Conservation (phyloP, 306 rosid genomes). For the Bauhinia variegata region DNA sequence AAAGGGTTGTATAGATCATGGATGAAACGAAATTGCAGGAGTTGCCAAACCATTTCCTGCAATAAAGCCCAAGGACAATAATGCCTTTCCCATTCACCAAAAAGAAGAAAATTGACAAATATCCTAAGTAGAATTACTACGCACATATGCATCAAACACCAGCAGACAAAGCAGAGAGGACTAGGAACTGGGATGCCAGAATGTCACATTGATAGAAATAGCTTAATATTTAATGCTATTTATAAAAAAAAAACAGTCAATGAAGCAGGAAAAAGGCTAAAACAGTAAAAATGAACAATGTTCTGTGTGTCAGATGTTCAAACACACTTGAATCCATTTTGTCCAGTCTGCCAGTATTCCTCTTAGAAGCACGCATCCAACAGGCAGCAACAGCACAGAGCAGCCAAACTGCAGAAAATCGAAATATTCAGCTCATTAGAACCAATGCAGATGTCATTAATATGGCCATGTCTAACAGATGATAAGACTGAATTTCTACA, state of each 20-base stretch:
- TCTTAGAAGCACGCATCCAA: constrained; percentile 88
- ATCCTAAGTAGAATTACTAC: too few species aligned
- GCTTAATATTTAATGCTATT: constrained; percentile 12
- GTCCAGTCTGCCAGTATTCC: constrained; percentile 10
- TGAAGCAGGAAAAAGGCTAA: neutral
- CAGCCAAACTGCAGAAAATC: constrained; percentile 79
- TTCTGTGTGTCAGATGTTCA: neutral
- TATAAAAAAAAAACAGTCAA: constrained; percentile 22
- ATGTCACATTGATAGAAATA: neutral
- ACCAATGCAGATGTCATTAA: constrained; percentile 4
- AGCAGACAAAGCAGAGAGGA: too few species aligned
- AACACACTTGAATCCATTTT: constrained; percentile 34
- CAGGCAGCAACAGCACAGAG: constrained; percentile 92
- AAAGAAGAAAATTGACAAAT: too few species aligned
- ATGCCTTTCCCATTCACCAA: too few species aligned
- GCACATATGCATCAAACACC: too few species aligned
- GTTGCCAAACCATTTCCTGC: too few species aligned
- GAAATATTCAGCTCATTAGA: constrained; percentile 16
- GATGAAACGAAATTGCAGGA: too few species aligned
- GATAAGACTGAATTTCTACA: neutral
- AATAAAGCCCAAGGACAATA: too few species aligned
- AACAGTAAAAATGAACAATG: constrained; percentile 17
- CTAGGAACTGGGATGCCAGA: too few species aligned
- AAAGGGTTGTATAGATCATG: too few species aligned
- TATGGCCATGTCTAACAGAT: neutral